Percentiles rank a stretch among this genome's conserved stretches.
phyloP scores from a whole-genome alignment of 139 green algal genomes.

The Dunaliella primolecta region DNA sequence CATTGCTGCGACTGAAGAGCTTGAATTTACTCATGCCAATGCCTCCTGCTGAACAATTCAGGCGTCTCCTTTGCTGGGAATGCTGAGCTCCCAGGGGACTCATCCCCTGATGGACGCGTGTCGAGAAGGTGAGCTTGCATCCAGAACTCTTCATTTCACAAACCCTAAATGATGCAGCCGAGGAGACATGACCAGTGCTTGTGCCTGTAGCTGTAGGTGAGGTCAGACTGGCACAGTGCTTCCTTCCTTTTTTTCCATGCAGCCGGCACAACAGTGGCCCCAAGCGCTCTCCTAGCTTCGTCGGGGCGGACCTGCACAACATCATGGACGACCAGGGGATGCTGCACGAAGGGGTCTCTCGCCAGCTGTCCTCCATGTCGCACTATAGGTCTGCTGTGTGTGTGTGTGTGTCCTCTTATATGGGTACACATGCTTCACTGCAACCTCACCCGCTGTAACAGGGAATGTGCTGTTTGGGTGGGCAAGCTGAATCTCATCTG shows the following conservation, averaged over 20 bases:
- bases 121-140: not conserved
- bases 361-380: constrained; percentile 35
- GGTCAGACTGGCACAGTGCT: no score
- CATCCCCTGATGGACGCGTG: not conserved
- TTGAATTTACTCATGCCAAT: no score
- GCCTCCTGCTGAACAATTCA: not conserved
- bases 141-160: not conserved
- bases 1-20: no score
- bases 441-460: no score
- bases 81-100: not conserved
- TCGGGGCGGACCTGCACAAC: constrained; percentile 39
- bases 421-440: no score
- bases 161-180: not conserved
- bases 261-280: not conserved
- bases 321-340: constrained; percentile 48
- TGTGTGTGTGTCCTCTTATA: not conserved
- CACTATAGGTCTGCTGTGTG: constrained; percentile 21
- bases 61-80: not conserved
- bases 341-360: constrained; percentile 37
- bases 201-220: not conserved
- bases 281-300: constrained; percentile 13
- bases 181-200: not conserved
- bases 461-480: no score
- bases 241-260: not conserved
- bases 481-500: no score